These are phyloP conservation scores for Ramularia collo-cygni DNA, from an alignment of 2,329 filamentous ascomycete genomes.

Conservation along the genomic window DNA sequence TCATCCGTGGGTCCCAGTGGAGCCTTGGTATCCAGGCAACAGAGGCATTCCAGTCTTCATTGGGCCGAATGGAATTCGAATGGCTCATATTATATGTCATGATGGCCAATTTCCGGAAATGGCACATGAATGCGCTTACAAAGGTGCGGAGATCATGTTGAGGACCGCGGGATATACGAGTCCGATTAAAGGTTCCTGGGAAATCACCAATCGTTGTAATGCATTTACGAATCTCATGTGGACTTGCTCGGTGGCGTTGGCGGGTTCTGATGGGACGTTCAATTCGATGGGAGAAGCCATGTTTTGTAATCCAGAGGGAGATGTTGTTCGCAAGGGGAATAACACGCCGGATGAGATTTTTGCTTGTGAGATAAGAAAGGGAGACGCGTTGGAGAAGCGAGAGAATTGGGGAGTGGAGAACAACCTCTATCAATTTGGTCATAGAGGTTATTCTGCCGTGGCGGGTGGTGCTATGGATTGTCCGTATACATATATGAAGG, in stretches of 20 bases:
- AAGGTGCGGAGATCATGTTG: slow-evolving; percentile 23
- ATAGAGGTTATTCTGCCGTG: slow-evolving; percentile 21
- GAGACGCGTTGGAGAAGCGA: slow-evolving; percentile 18
- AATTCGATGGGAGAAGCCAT: slow-evolving; percentile 24
- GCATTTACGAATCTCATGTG: slow-evolving; percentile 24
- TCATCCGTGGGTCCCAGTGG: slow-evolving; percentile 24
- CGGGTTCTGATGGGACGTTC: slow-evolving; percentile 24
- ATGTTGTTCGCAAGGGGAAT: slow-evolving; percentile 16
- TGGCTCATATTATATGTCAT: slow-evolving; percentile 26
- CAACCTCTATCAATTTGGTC: slow-evolving; percentile 24
- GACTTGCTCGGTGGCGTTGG: slow-evolving; percentile 22
- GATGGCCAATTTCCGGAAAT: slow-evolving; percentile 26
- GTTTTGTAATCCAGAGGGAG: slow-evolving; percentile 22
- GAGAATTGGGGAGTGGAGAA: slow-evolving; percentile 24
- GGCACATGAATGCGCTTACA: slow-evolving; percentile 25
- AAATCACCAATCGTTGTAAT: slow-evolving; percentile 23
- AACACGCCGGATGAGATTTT: slow-evolving; percentile 22
- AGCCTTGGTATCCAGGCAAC: slow-evolving; percentile 25
- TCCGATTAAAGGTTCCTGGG: slow-evolving; percentile 22
- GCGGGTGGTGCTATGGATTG: slow-evolving; percentile 22
- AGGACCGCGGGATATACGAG: slow-evolving; percentile 22
- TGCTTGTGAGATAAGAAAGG: slow-evolving; percentile 21
- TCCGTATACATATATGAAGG: slow-evolving; percentile 24
- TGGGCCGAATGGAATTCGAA: slow-evolving; percentile 17
- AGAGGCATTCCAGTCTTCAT: slow-evolving; percentile 20